Evolutionary conservation across 768 basidiomycete genomes (phyloP).

Genomic region (Nidularia pulvinata): DNA sequence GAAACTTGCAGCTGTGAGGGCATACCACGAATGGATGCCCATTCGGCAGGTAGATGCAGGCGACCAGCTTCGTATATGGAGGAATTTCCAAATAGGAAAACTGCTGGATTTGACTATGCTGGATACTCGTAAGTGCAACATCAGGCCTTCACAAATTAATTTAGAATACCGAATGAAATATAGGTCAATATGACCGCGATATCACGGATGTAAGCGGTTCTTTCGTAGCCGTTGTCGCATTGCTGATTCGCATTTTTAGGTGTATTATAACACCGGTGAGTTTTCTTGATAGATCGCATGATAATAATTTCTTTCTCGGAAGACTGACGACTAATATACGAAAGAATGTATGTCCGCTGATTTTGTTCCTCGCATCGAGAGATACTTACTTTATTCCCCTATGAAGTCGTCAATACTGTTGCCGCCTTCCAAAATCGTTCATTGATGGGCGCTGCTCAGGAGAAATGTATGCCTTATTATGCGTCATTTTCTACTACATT

Average conservation of each 20-base stretch:
- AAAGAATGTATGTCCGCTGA: constrained; percentile 7
- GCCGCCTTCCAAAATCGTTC: constrained; percentile 42
- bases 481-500: background rate
- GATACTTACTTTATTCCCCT: constrained; percentile 1
- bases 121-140: constrained; percentile 45
- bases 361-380: background rate
- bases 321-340: no score
- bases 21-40: constrained; percentile 65
- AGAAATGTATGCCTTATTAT: constrained; percentile 34
- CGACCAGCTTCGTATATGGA: constrained; percentile 60
- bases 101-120: constrained; percentile 63
- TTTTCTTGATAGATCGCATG: background rate
- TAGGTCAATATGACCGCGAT: constrained; percentile 55
- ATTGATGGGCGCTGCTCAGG: constrained; percentile 54
- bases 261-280: constrained; percentile 52
- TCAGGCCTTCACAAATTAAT: background rate
- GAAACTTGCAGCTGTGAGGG: constrained; percentile 56
- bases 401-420: constrained; percentile 42
- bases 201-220: constrained; percentile 45
- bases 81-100: constrained; percentile 64
- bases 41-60: constrained; percentile 55
- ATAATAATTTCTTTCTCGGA: no score
- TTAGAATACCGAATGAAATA: background rate
- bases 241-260: constrained; percentile 15
- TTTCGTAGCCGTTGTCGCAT: background rate